Conservation (phyloP, 768 basidiomycete species). For the Lenzites betulinus region DNA sequence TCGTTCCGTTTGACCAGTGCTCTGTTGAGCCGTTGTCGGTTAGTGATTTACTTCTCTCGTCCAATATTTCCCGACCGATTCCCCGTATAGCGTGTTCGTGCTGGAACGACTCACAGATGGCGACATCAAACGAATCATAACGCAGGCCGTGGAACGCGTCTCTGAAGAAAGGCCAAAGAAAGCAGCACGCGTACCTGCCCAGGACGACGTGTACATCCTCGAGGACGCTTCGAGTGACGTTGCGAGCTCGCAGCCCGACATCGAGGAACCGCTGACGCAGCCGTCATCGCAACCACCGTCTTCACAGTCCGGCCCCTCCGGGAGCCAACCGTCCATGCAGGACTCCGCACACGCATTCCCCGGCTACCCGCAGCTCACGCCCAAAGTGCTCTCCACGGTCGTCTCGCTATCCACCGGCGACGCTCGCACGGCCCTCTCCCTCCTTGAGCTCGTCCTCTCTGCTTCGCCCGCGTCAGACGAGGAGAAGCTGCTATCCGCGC, state of each 20-base stretch:
- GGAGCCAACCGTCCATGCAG: conserved; percentile 4
- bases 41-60: conserved; percentile 26
- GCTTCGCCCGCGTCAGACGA: conserved; percentile 45
- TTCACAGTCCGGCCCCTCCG: conserved; percentile 19
- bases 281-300: conserved; percentile 23
- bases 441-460: conserved; percentile 68
- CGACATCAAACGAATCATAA: conserved; percentile 60
- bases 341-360: conserved; percentile 23
- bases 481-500: conserved; percentile 50
- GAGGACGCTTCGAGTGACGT: conserved; percentile 19
- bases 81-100: conserved; percentile 62
- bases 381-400: conserved; percentile 49
- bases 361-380: conserved; percentile 44
- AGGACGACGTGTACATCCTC: neutral
- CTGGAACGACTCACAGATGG: conserved; percentile 66
- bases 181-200: neutral
- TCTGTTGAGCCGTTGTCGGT: conserved; percentile 77
- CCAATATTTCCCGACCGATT: too few species aligned
- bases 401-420: conserved; percentile 64
- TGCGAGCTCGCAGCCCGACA: conserved; percentile 25
- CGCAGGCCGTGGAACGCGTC: conserved; percentile 48
- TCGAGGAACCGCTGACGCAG: conserved; percentile 17
- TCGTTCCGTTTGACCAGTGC: conserved; percentile 80
- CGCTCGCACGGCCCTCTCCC: conserved; percentile 75
- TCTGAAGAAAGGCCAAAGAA: conserved; percentile 16